Conservation (phyloP, 371 early-diverging fungal species). For the Circinella umbellata region DNA sequence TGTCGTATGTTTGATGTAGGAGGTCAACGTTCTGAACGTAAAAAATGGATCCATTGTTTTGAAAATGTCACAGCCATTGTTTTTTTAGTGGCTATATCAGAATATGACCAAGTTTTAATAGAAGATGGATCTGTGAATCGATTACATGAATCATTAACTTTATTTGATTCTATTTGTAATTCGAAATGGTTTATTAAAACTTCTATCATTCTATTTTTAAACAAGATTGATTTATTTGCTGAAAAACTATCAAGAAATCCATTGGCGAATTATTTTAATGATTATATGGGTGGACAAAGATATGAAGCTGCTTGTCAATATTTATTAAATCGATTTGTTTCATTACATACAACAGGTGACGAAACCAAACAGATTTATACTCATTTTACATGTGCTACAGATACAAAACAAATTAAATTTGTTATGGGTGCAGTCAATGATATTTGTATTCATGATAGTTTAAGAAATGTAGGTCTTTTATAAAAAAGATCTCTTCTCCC, state of each 20-base stretch:
- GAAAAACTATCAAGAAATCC: constrained; percentile 70
- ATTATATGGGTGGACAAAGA: constrained; percentile 71
- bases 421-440: constrained; percentile 80
- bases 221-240: constrained; percentile 84
- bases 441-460: constrained; percentile 69
- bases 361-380: constrained; percentile 55
- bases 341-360: constrained; percentile 44
- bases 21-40: constrained; percentile 91
- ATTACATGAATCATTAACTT: constrained; percentile 61
- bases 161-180: constrained; percentile 83
- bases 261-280: constrained; percentile 70
- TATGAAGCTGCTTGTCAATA: constrained; percentile 67
- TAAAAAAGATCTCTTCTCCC: too few relatives aligned
- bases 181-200: constrained; percentile 80
- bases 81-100: constrained; percentile 92
- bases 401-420: constrained; percentile 76
- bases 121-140: constrained; percentile 91
- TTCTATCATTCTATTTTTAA: constrained; percentile 82
- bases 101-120: constrained; percentile 92
- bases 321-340: constrained; percentile 48
- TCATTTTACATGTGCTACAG: constrained; percentile 66
- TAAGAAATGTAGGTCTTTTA: constrained; percentile 68
- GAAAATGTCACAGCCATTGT: constrained; percentile 94
- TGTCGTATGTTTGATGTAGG: constrained; percentile 95
- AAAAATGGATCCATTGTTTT: constrained; percentile 96